These are phyloP conservation scores for Solanum acaule DNA, from an alignment of 257 asterid species.

Conservation along the genomic window DNA sequence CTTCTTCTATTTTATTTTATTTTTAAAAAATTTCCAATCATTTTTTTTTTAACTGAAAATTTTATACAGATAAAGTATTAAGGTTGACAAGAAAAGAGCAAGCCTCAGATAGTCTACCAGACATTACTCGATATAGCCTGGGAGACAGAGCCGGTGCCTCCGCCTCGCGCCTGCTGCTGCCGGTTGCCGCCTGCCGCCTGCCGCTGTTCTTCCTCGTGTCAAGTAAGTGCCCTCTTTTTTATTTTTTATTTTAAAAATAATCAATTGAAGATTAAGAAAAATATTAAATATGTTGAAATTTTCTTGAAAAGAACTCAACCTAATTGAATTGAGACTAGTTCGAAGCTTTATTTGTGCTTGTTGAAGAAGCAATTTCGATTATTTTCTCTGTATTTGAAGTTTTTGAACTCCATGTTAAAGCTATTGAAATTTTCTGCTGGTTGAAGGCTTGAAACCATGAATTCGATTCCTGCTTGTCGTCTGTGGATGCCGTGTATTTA, in stretches of 20 bases:
- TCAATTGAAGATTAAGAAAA: neutral
- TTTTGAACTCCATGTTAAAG: neutral
- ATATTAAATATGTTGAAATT: neutral
- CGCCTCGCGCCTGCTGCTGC: neutral
- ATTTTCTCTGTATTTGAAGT: neutral
- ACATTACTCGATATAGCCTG: neutral
- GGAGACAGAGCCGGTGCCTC: neutral
- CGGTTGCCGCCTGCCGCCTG: neutral
- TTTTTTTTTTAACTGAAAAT: neutral
- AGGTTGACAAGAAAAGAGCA: neutral
- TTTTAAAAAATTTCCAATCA: neutral
- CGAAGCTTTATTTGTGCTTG: neutral
- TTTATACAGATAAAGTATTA: neutral
- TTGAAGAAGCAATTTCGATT: neutral
- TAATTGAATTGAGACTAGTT: neutral
- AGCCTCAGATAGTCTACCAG: neutral
- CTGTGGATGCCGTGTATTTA: neutral
- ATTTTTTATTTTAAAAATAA: neutral
- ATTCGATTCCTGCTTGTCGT: neutral
- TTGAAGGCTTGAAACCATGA: neutral
- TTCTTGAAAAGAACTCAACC: neutral
- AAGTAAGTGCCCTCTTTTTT: neutral
- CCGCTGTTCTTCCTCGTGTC: neutral
- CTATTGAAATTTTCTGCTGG: neutral
- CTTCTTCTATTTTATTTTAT: too few relatives aligned